Conservation (phyloP, 495 filamentous ascomycete species). For the Niebla homalea region DNA sequence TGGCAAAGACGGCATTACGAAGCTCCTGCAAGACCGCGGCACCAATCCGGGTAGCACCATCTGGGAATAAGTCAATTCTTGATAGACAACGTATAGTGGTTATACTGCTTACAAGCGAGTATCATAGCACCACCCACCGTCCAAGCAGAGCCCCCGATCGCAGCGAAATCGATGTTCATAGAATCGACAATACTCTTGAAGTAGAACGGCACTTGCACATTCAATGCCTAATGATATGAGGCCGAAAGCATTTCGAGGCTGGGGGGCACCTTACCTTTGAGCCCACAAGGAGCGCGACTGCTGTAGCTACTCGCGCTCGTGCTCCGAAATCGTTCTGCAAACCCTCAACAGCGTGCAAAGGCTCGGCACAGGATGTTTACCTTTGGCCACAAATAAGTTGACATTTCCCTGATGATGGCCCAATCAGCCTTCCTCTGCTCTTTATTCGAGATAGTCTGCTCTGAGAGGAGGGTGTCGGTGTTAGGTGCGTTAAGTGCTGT, state of each 20-base stretch:
- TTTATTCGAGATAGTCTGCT: slow-evolving; percentile 46
- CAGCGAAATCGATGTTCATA: slow-evolving; percentile 88
- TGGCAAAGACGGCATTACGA: slow-evolving; percentile 91
- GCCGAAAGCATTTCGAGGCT: background rate
- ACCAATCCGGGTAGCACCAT: slow-evolving; percentile 77
- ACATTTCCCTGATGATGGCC: slow-evolving; percentile 98
- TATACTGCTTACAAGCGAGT: slow-evolving; percentile 49
- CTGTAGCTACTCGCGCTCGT: slow-evolving; percentile 68
- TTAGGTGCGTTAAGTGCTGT: slow-evolving; percentile 7
- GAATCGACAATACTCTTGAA: slow-evolving; percentile 95
- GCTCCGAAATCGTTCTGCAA: slow-evolving; percentile 59
- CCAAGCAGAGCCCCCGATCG: slow-evolving; percentile 69
- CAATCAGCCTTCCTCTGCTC: slow-evolving; percentile 94
- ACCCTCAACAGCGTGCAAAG: background rate
- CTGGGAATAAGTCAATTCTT: slow-evolving; percentile 24
- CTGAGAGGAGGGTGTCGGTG: slow-evolving; percentile 42
- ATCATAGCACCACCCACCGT: slow-evolving; percentile 88
- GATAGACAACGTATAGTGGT: background rate
- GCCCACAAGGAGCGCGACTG: slow-evolving; percentile 68
- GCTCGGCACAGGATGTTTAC: slow-evolving; percentile 21
- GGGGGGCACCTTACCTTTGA: slow-evolving; percentile 47
- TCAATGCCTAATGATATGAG: slow-evolving; percentile 47
- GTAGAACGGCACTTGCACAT: slow-evolving; percentile 97
- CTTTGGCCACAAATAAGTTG: slow-evolving; percentile 93
- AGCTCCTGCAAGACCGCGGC: slow-evolving; percentile 81